Percentiles rank a stretch among this genome's conserved stretches.
Conservation (phyloP, 2,329 filamentous ascomycete species). For the Fusarium circinatum region DNA sequence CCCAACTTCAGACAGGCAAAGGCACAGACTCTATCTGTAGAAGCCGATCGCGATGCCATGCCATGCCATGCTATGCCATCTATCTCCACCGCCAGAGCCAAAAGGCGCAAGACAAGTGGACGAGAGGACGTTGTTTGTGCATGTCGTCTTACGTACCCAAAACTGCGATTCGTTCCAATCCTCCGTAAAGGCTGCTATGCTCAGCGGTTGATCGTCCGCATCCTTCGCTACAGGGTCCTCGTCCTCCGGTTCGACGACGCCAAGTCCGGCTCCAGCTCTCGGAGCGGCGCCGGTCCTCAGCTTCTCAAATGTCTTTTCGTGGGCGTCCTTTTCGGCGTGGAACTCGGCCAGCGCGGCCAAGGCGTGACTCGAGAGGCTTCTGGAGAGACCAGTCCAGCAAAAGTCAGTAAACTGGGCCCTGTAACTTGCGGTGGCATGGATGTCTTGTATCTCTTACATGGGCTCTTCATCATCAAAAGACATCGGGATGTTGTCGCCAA, state of each 20-base stretch:
- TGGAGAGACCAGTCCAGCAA: constrained; percentile 14
- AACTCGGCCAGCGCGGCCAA: constrained; percentile 78
- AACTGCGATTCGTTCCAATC: constrained; percentile 89
- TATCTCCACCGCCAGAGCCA: constrained; percentile 28
- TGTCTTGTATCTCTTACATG: constrained; percentile 49
- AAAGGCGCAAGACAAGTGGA: constrained; percentile 15
- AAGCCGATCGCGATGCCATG: constrained; percentile 36
- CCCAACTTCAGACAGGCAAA: constrained; percentile 9
- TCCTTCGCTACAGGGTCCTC: constrained; percentile 52
- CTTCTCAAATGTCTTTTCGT: constrained; percentile 73
- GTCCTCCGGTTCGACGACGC: constrained; percentile 52
- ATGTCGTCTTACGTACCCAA: constrained; percentile 66
- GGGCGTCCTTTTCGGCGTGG: constrained; percentile 76
- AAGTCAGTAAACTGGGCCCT: constrained; percentile 14
- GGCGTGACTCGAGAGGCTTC: constrained; percentile 71
- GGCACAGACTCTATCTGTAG: constrained; percentile 9
- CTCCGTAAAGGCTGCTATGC: constrained; percentile 79
- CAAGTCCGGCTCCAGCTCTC: constrained; percentile 23
- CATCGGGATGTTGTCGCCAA: constrained; percentile 35
- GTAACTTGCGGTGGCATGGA: not conserved
- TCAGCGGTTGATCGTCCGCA: constrained; percentile 54
- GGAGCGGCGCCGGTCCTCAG: constrained; percentile 51
- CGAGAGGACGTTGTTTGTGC: not conserved
- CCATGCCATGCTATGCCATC: constrained; percentile 35
- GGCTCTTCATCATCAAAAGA: constrained; percentile 58